phyloP scores from a whole-genome alignment of 352 stramenopile genomes.

The Synura sp. region DNA sequence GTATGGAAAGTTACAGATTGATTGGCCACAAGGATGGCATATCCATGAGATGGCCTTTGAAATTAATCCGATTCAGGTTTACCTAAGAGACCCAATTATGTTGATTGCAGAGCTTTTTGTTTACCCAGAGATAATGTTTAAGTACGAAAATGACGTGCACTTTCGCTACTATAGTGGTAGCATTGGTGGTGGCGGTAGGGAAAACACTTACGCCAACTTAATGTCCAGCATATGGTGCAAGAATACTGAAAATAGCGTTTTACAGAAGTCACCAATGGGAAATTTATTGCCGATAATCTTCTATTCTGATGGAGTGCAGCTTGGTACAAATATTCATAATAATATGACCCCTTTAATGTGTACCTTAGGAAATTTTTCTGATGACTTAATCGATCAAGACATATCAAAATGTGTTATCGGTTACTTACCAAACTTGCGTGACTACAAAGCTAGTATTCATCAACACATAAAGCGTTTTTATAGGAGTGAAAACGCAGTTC shows the following conservation, averaged over 20 bases:
- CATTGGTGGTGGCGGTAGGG: too few species aligned
- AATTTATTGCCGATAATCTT: conserved; percentile 32
- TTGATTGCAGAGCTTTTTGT: conserved; percentile 28
- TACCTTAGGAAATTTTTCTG: conserved; percentile 37
- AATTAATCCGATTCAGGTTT: conserved; percentile 10
- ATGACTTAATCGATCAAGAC: conserved; percentile 19
- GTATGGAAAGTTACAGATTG: too few species aligned
- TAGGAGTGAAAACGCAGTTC: conserved; percentile 1
- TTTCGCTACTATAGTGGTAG: conserved; percentile 35
- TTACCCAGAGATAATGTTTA: conserved; percentile 39
- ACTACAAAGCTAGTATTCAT: conserved; percentile 32
- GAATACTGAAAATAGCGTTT: conserved; percentile 13
- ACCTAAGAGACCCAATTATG: not conserved
- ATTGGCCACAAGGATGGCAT: conserved; percentile 13
- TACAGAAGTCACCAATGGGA: conserved; percentile 1
- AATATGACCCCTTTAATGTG: conserved; percentile 26
- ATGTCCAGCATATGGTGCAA: conserved; percentile 18
- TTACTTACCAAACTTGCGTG: conserved; percentile 26
- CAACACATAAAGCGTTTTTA: conserved; percentile 24
- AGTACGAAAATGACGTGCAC: conserved; percentile 22
- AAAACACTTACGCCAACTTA: conserved; percentile 17
- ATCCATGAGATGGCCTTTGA: conserved; percentile 27
- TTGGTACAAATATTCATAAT: conserved; percentile 31
- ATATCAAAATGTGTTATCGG: conserved; percentile 6
- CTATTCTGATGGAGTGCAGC: conserved; percentile 14